Percentiles rank a stretch among this genome's conserved stretches.
Evolutionary conservation across 805 yeast genomes (phyloP).

Genomic region (Saccharomycopsis fermentans): DNA sequence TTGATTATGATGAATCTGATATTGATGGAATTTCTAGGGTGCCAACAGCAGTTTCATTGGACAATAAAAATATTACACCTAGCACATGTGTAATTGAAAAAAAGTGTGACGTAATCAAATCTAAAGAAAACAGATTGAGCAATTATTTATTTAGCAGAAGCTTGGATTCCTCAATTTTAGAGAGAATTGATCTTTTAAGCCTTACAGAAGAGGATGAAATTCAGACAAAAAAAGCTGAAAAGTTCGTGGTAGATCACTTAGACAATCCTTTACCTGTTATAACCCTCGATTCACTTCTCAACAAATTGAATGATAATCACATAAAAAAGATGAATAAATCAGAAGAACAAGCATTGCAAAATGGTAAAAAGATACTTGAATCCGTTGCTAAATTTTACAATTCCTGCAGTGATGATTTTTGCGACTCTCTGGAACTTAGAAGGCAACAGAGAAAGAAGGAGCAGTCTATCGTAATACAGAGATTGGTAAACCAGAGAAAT

Average conservation of each 20-base stretch:
- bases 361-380: background rate
- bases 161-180: background rate
- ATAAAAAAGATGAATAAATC: background rate
- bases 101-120: background rate
- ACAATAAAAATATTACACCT: background rate
- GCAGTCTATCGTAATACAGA: constrained; percentile 15
- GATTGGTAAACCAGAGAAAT: background rate
- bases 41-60: background rate
- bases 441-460: constrained; percentile 14
- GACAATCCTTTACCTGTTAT: background rate
- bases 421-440: background rate
- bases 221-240: background rate
- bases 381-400: background rate
- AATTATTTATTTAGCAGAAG: background rate
- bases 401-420: background rate
- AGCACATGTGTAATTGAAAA: background rate
- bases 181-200: background rate
- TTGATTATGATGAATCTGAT: background rate
- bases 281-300: background rate
- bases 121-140: background rate
- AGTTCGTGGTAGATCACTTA: background rate
- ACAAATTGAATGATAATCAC: background rate
- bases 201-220: background rate
- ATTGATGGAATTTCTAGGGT: background rate
- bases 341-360: background rate